Conservation (phyloP, 768 basidiomycete species). For the Suillus paluster region DNA sequence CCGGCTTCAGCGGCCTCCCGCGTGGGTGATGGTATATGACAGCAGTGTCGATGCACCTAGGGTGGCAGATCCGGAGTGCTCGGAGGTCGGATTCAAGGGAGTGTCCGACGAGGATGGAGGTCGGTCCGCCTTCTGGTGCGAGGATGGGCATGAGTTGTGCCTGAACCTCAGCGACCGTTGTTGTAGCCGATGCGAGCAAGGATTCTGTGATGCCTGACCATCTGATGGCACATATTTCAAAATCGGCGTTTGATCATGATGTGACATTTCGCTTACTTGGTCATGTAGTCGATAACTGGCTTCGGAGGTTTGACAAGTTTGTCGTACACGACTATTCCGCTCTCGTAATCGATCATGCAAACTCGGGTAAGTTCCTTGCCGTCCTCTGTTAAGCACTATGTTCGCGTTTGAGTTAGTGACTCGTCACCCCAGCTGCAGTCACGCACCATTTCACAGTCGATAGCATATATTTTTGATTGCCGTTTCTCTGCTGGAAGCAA, state of each 20-base stretch:
- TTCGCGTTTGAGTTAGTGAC: conserved; percentile 6
- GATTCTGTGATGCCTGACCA: conserved; percentile 94
- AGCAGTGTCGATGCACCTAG: conserved; percentile 90
- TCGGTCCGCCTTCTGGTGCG: conserved; percentile 52
- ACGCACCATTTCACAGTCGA: conserved; percentile 97
- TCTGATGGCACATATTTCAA: conserved; percentile 40
- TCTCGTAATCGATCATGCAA: conserved; percentile 78
- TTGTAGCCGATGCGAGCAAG: conserved; percentile 68
- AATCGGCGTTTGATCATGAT: neutral
- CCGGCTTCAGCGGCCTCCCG: conserved; percentile 92
- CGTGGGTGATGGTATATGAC: conserved; percentile 91
- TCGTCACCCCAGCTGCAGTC: neutral
- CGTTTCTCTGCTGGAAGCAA: conserved; percentile 34
- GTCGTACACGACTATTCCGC: conserved; percentile 80
- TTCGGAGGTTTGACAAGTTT: conserved; percentile 87
- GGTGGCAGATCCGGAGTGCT: conserved; percentile 86
- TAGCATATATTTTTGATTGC: conserved; percentile 68
- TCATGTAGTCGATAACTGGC: conserved; percentile 90
- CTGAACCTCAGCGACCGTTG: conserved; percentile 83
- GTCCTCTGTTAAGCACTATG: conserved; percentile 84
- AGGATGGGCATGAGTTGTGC: conserved; percentile 65
- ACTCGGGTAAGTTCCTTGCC: conserved; percentile 90
- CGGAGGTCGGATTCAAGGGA: conserved; percentile 94
- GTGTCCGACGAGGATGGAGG: conserved; percentile 88
- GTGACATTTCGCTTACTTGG: conserved; percentile 55